Base-by-base conservation (phyloP, 2,329 filamentous ascomycete genomes). In the Xylariaceae sp. region DNA sequence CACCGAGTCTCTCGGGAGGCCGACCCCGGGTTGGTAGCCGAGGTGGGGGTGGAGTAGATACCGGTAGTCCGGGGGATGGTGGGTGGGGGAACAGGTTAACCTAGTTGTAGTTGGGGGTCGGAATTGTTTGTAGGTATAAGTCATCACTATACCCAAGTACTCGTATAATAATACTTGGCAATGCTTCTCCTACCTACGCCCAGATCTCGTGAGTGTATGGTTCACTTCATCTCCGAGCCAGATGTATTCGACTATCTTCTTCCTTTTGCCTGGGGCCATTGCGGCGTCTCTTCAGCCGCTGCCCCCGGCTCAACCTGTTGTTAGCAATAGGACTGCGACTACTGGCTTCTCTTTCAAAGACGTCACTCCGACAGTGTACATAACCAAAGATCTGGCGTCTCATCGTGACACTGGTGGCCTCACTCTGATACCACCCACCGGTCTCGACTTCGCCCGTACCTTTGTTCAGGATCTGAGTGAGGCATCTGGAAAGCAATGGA, bases 391-490 rank as follows among this genome's bases (percentile, higher is more conserved):
- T 1, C 73, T 80, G 46, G 72, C 74, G 0, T 61, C 67, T 0
- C 61, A 58, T 34, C 68, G 64, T 6, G 78, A 81, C 52, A 66
- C 68, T 0, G 66, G 72, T 48, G 77, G 77, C 1, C 62, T 79
- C 31, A 80, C 76, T 0, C 68, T 80, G 6, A 80, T 80, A 43
- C 78, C 78, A 1, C 78, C 78, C 0, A 74, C 73, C 0, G 74
- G 74, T 1, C 59, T 67, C n/a, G 74, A 79, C 3, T 80, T 80
- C 42, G 77, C 77, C 1, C 62, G 68, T 19, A 74, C 71, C 0
- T 79, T 80, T 54, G 62, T 66, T 27, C 61, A 71, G 3, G 78
- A 81, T 57, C 66, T 81, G 1, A 62, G 68, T 3, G 59, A 70
- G 7, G 53, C 76, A 3, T 73, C 76, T 1, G 70, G 72, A 19